These are phyloP conservation scores for Tuber calosporum DNA, from an alignment of 495 filamentous ascomycete species.

Conservation along the genomic window DNA sequence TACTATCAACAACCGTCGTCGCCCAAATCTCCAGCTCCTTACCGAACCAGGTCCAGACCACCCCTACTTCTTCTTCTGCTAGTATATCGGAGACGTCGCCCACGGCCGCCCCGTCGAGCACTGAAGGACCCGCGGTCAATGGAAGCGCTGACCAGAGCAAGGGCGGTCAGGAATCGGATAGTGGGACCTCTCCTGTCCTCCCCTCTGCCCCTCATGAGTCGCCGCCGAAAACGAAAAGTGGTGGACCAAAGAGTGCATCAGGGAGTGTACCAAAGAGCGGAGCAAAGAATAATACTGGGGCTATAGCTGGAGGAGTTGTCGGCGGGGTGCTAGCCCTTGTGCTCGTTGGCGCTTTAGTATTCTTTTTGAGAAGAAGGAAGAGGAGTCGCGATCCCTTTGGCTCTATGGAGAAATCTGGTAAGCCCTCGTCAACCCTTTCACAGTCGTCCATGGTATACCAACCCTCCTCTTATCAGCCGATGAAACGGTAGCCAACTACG, in stretches of 20 bases:
- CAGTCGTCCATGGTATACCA: slow-evolving; percentile 8
- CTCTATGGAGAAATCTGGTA: slow-evolving; percentile 9
- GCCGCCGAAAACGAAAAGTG: not conserved
- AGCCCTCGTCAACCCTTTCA: slow-evolving; percentile 1
- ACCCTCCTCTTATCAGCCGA: slow-evolving; percentile 27
- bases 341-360: slow-evolving; percentile 19
- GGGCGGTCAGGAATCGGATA: too few relatives aligned
- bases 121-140: too few relatives aligned
- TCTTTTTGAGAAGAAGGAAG: slow-evolving; percentile 18
- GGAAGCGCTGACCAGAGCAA: too few relatives aligned
- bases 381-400: not conserved
- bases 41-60: too few relatives aligned
- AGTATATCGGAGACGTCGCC: too few relatives aligned
- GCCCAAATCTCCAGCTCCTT: not conserved
- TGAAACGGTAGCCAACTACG: slow-evolving; percentile 14
- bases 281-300: slow-evolving; percentile 15
- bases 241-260: too few relatives aligned
- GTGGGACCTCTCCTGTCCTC: not conserved
- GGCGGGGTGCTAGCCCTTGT: slow-evolving; percentile 29
- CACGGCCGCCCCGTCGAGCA: too few relatives aligned
- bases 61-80: too few relatives aligned
- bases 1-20: not conserved
- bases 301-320: slow-evolving; percentile 39
- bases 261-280: too few relatives aligned
- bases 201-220: too few relatives aligned